These are phyloP conservation scores for Mortierella antarctica DNA, from an alignment of 192 early-diverging fungal species.

Conservation along the genomic window DNA sequence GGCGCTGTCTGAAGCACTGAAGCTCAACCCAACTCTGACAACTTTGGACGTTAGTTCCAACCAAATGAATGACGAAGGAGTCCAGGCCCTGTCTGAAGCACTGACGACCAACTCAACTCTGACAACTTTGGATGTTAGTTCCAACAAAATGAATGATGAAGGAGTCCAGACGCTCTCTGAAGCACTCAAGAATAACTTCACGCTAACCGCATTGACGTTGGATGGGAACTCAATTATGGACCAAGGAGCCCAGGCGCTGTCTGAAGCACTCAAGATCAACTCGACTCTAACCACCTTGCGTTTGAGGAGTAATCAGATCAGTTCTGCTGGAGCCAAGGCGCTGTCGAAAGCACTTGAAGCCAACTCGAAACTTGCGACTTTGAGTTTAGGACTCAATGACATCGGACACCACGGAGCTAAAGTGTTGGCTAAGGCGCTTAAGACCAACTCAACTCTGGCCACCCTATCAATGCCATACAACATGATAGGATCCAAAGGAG, in stretches of 20 bases:
- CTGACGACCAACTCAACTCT: not conserved
- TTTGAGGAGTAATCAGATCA: not conserved
- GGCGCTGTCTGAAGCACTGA: conserved; percentile 5
- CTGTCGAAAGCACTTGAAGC: conserved; percentile 7
- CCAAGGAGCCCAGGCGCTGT: not conserved
- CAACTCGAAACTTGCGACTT: conserved; percentile 15
- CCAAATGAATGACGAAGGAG: too few species aligned
- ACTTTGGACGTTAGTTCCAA: not conserved
- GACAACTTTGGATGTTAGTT: not conserved
- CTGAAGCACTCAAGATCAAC: conserved; percentile 8
- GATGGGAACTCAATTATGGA: not conserved
- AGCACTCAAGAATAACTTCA: conserved; percentile 8
- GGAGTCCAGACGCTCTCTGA: not conserved
- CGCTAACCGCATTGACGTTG: conserved; percentile 1
- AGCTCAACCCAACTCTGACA: conserved; percentile 14
- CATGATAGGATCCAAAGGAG: not conserved
- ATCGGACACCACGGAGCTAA: conserved; percentile 7
- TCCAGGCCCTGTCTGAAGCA: not conserved
- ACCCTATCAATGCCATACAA: conserved; percentile 1
- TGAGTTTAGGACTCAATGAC: not conserved
- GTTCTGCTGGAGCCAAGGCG: not conserved
- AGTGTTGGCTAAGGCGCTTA: conserved; percentile 19
- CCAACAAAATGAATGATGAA: too few species aligned
- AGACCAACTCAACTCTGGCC: conserved; percentile 22
- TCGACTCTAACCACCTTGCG: not conserved